Conservation (phyloP, 306 rosid species). For the Arachis stenosperma region DNA sequence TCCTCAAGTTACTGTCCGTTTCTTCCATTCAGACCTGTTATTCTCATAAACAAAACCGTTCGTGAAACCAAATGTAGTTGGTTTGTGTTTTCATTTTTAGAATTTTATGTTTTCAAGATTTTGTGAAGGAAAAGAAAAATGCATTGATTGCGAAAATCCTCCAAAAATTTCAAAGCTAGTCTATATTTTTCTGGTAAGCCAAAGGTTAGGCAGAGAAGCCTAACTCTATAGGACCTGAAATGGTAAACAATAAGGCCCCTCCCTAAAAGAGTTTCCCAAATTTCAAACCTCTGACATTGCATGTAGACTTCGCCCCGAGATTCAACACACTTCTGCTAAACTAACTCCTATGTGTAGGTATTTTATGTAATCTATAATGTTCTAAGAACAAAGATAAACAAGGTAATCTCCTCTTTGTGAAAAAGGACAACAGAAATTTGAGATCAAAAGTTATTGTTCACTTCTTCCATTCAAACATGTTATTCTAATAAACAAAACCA, state of each 20-base stretch:
- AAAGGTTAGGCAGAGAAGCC: no score
- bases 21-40: neutral
- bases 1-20: neutral
- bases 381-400: slow-evolving; percentile 5
- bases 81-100: no score
- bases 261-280: no score
- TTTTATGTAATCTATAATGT: no score
- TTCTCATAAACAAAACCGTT: neutral
- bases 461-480: neutral
- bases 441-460: neutral
- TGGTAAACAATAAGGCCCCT: no score
- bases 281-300: no score
- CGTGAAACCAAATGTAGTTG: neutral
- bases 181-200: neutral
- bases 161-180: neutral
- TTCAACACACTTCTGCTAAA: no score
- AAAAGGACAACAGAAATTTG: neutral
- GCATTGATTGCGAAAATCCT: neutral
- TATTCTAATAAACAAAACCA: neutral
- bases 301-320: no score
- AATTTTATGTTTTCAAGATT: no score
- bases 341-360: no score
- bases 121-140: neutral
- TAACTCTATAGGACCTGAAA: no score
- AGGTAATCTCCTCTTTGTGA: neutral